phyloP scores from a whole-genome alignment of 805 yeast species.

The Barnettozyma sucrosica region DNA sequence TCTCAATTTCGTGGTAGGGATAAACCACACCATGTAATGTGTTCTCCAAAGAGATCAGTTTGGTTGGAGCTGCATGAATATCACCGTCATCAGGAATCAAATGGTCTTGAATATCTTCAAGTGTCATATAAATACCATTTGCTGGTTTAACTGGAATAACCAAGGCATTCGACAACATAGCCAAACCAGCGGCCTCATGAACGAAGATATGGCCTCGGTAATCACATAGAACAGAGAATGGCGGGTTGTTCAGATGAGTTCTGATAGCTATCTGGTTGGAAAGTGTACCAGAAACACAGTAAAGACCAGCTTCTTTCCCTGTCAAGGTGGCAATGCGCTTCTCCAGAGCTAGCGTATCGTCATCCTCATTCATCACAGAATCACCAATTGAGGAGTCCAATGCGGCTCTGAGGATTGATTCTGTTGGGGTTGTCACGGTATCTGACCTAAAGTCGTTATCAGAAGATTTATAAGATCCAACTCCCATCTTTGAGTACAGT shows the following conservation, averaged over 20 bases:
- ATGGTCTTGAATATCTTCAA: conserved; percentile 68
- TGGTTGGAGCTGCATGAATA: conserved; percentile 85
- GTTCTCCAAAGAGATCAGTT: conserved; percentile 78
- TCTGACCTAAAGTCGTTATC: conserved; percentile 63
- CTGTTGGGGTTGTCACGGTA: conserved; percentile 86
- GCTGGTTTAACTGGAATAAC: conserved; percentile 75
- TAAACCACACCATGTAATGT: conserved; percentile 78
- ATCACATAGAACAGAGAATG: conserved; percentile 82
- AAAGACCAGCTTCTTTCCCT: conserved; percentile 77
- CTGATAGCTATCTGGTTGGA: conserved; percentile 85
- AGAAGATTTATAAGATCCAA: conserved; percentile 17
- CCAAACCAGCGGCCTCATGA: conserved; percentile 89
- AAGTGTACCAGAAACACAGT: conserved; percentile 84
- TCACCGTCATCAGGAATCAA: conserved; percentile 71
- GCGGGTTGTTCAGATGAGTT: conserved; percentile 73
- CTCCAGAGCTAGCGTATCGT: conserved; percentile 61
- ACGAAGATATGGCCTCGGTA: conserved; percentile 77
- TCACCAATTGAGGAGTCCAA: conserved; percentile 65
- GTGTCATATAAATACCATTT: conserved; percentile 70
- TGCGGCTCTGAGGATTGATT: conserved; percentile 61
- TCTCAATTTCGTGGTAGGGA: conserved; percentile 72
- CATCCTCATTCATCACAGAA: conserved; percentile 83
- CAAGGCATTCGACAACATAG: conserved; percentile 87
- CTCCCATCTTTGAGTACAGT: background rate
- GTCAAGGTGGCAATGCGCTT: conserved; percentile 56